Percentiles rank a stretch among this genome's conserved stretches.
phyloP scores from a whole-genome alignment of 495 filamentous ascomycete genomes.

The Neurospora cerealis region DNA sequence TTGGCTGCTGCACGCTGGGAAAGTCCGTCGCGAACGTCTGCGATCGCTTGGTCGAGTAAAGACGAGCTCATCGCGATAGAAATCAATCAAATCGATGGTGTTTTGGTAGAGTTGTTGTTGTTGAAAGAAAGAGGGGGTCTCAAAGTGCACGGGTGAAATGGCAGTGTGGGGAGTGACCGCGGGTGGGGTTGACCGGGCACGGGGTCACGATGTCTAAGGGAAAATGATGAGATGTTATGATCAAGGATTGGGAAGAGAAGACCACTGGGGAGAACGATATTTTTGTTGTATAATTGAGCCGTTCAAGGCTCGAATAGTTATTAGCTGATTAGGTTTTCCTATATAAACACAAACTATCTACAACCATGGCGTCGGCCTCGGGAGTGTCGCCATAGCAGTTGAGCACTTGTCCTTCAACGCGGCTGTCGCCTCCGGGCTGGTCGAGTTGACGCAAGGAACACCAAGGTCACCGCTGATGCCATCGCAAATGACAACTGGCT shows the following conservation, averaged over 20 bases:
- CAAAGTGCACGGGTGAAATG: too few relatives aligned
- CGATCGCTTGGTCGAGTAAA: too few relatives aligned
- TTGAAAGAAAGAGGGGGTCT: too few relatives aligned
- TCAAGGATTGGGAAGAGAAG: background rate
- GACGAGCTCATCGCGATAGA: too few relatives aligned
- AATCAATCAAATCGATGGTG: too few relatives aligned
- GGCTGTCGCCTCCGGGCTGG: constrained; percentile 15
- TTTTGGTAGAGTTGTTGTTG: too few relatives aligned
- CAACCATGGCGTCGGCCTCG: constrained; percentile 10
- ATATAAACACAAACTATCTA: background rate
- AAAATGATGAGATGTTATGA: background rate
- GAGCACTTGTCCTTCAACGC: constrained; percentile 19
- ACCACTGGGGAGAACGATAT: background rate
- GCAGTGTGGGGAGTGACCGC: too few relatives aligned
- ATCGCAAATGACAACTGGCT: constrained; percentile 41
- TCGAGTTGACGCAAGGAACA: constrained; percentile 30
- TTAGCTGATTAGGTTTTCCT: background rate
- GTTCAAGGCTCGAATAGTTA: background rate
- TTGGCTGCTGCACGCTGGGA: too few relatives aligned
- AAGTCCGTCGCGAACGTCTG: too few relatives aligned
- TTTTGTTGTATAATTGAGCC: background rate
- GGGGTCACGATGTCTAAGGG: too few relatives aligned
- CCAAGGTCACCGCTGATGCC: constrained; percentile 42
- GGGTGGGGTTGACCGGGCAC: too few relatives aligned
- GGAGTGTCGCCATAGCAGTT: constrained; percentile 12